Evolutionary conservation across 257 asterid genomes (phyloP).

Genomic region (Gentiana macrophylla): DNA sequence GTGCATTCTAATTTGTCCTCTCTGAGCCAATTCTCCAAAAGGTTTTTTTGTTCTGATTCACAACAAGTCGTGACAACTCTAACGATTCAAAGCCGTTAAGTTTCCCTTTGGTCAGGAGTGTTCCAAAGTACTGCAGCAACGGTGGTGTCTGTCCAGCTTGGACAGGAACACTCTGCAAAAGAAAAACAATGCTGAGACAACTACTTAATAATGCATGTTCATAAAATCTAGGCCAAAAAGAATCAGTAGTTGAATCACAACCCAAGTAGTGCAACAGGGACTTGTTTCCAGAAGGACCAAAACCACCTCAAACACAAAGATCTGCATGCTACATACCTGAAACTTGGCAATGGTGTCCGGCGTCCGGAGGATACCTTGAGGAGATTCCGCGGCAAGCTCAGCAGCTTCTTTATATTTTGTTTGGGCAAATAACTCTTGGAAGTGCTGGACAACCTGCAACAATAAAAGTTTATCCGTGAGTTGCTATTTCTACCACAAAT

Average conservation of each 20-base stretch:
- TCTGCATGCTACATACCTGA: conserved; percentile 44
- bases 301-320: neutral
- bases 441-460: conserved; percentile 89
- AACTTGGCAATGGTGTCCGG: conserved; percentile 98
- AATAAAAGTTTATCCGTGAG: conserved; percentile 5
- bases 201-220: neutral
- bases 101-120: conserved; percentile 86
- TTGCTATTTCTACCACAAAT: no score
- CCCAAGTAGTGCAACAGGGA: neutral
- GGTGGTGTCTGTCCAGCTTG: conserved; percentile 99
- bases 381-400: conserved; percentile 98
- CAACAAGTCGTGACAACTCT: conserved; percentile 95
- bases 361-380: conserved; percentile 95
- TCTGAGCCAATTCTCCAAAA: conserved; percentile 96
- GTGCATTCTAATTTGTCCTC: conserved; percentile 99
- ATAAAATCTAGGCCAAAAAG: neutral
- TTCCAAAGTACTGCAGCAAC: conserved; percentile 93
- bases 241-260: no score
- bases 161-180: conserved; percentile 92
- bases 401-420: conserved; percentile 99
- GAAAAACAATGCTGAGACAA: neutral
- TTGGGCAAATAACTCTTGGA: conserved; percentile 98
- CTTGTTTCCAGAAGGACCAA: no score
- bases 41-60: conserved; percentile 94
- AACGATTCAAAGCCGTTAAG: conserved; percentile 92